Evolutionary conservation across 2,329 filamentous ascomycete genomes (phyloP).

Genomic region (Pyricularia pennisetigena): DNA sequence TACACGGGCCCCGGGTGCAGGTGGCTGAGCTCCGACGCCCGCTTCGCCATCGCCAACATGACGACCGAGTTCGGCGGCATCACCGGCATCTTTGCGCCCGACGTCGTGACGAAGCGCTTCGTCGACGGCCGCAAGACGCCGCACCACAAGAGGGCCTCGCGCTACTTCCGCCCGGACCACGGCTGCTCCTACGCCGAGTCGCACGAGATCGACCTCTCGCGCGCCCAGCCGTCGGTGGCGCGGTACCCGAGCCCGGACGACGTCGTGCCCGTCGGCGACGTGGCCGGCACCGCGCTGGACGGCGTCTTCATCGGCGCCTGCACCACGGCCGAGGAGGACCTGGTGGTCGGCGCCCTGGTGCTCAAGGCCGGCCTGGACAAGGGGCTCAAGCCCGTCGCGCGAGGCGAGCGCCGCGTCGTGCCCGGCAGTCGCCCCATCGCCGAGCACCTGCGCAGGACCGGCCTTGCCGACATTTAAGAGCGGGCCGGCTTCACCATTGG

Average conservation of each 20-base stretch:
- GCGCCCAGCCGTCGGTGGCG: conserved; percentile 27
- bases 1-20: conserved; percentile 22
- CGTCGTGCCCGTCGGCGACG: conserved; percentile 27
- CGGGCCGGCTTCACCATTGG: conserved; percentile 30
- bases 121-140: conserved; percentile 21
- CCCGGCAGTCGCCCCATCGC: conserved; percentile 29
- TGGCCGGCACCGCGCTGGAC: conserved; percentile 21
- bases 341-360: conserved; percentile 30
- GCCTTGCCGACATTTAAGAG: conserved; percentile 26
- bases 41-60: conserved; percentile 29
- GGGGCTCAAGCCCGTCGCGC: conserved; percentile 17
- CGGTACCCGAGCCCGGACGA: conserved; percentile 31
- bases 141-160: conserved; percentile 19
- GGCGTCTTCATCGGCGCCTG: conserved; percentile 36
- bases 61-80: conserved; percentile 30
- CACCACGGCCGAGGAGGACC: conserved; percentile 33
- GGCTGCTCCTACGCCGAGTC: conserved; percentile 26
- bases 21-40: conserved; percentile 23
- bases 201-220: conserved; percentile 25
- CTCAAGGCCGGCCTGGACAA: conserved; percentile 24
- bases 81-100: conserved; percentile 29
- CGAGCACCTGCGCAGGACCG: conserved; percentile 21
- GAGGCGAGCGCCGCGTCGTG: conserved; percentile 27
- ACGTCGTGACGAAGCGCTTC: conserved; percentile 24
- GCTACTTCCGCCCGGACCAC: conserved; percentile 29